Percentiles rank a stretch among this genome's conserved stretches.
Evolutionary conservation across 805 yeast species (phyloP).

Genomic region (Starmerella etchellsii): DNA sequence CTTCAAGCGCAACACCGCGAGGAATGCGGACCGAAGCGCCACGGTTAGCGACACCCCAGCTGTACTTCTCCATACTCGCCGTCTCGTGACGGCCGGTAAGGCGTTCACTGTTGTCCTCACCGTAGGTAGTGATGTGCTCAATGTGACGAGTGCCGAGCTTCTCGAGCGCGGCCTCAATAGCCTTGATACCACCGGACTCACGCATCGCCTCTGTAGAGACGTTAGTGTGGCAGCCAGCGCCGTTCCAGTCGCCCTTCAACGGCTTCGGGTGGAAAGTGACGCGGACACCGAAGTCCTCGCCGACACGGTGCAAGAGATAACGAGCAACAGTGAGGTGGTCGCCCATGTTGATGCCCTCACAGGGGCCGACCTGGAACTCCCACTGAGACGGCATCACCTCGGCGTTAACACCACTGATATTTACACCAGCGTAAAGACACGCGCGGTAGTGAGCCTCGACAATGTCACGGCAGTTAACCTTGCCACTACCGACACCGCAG

Average conservation of each 20-base stretch:
- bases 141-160: constrained; percentile 90
- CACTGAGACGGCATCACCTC: constrained; percentile 99
- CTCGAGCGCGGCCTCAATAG: constrained; percentile 82
- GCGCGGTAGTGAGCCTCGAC: constrained; percentile 99
- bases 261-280: constrained; percentile 99
- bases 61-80: constrained; percentile 80
- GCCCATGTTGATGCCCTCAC: constrained; percentile 91
- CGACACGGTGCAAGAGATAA: constrained; percentile 82
- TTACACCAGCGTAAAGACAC: constrained; percentile 82
- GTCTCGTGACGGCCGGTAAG: constrained; percentile 98
- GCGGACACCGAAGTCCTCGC: constrained; percentile 98
- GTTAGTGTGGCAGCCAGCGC: constrained; percentile 99
- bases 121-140: constrained; percentile 91
- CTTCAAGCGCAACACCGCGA: constrained; percentile 96
- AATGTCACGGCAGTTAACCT: constrained; percentile 94
- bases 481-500: constrained; percentile 99
- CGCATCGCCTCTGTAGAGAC: constrained; percentile 91
- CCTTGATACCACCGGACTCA: constrained; percentile 88
- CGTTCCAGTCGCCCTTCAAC: constrained; percentile 97
- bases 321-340: constrained; percentile 95
- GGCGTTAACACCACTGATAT: constrained; percentile 93
- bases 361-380: constrained; percentile 99
- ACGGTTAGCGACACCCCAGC: constrained; percentile 98
- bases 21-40: constrained; percentile 99
- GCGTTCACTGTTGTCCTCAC: constrained; percentile 89